Base-by-base conservation (phyloP, 805 yeast species). In the Metschnikowia sp. region DNA sequence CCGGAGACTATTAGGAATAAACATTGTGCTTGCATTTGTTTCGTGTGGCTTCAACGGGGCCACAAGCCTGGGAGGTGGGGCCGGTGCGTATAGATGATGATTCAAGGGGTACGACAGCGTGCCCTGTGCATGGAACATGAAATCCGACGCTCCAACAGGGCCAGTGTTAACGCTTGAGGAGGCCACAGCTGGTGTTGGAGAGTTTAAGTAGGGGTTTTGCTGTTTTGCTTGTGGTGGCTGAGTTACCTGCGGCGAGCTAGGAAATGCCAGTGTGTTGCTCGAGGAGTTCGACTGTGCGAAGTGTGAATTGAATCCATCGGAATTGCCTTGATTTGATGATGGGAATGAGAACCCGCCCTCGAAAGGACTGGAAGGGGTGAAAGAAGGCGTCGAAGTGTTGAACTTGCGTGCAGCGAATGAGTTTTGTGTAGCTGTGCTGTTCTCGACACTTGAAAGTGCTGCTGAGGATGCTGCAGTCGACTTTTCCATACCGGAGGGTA, bases 61-160 rank as follows among this genome's bases (percentile, higher is more conserved):
- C 36, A 76, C 74, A 40, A 83, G 64, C 59, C 84, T 83, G 8
- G 90, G 91, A 3, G 91, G 88, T 9, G 97, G 92, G 30, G 81
- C 77, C 2, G 97, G 97, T 0, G 97, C 94, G 66, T 92, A 91
- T 35, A 89, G 68, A 66, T 91, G 96, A 62, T 88, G 87, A 59
- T 89, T 89, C 38, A 88, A 68, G 0, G 86, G 86, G 53, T 69
- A 81, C 11, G 57, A 26, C 47, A 35, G 57, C 15, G 53, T 36
- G 12, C 34, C 42, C 40, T 44, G 59, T 31, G 45, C 42, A 18
- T 48, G 55, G 18, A 47, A 54, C 52, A 54, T 49, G 31, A 46
- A 40, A 54, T 53, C 47, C 55, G 48, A 29, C 4, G 43, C 37
- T 5, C 40, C 32, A 19, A 49, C 49, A 7, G 54, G 15, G 12